Base-by-base conservation (phyloP, 352 stramenopile genomes). In the Globisporangium orthogonon region DNA sequence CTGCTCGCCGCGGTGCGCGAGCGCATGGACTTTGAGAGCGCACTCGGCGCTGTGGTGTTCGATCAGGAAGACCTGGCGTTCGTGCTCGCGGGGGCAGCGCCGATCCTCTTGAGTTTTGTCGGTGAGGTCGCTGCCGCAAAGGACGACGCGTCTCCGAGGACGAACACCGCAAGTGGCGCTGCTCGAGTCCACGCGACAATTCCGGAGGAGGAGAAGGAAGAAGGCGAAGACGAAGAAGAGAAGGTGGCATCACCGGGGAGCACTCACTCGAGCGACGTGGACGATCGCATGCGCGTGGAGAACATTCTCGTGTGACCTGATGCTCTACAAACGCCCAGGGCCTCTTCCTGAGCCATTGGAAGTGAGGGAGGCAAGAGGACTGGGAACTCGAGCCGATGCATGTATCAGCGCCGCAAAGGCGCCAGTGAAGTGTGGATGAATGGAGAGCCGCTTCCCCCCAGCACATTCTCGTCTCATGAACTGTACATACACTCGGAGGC, bases 11-110 rank as follows among this genome's bases (percentile, higher is more conserved):
- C 50, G 46, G 55, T 76, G 41, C 50, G 60, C 17, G 58, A 59
- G 31, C 54, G 66, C 40, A 66, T 76, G 51, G 58, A 78, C 52
- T 82, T 73, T 31, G 44, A 73, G n/a, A 43, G 29, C 33, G 65
- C 59, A 6, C 67, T 82, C 29, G 57, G 46, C 6, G 41, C 18
- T 6, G 35, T 78, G 15, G 55, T 76, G 11, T 51, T 44, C 33
- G 62, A 76, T 40, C 58, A 62, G 1, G 43, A 28, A 15, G 59
- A 64, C 11, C 53, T 82, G 35, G 60, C 56, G 23, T 58, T 66
- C 52, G 54, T 68, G 33, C 54, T 73, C 18, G 30, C 39, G 0
- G 44, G 40, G 10, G 66, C 66, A 6, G 33, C 17, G 10, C 31
- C 50, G 31, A 62, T 62, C 10, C 39, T 60, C 44, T 56, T 40